phyloP scores from a whole-genome alignment of 163 green algal species.

The Coccomyxa subellipsoidea region DNA sequence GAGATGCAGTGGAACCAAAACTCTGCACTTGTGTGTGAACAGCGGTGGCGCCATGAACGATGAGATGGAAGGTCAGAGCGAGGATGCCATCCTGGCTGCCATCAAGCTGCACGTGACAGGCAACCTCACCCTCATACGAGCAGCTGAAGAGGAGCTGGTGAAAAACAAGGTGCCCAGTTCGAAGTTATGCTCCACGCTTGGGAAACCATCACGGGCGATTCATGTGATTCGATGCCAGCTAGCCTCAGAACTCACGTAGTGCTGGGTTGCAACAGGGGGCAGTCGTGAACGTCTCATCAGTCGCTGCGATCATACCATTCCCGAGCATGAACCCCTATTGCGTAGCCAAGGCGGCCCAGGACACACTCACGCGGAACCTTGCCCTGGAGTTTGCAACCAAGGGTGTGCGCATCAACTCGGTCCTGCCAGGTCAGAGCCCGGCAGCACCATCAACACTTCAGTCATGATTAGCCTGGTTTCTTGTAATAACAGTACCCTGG shows the following conservation, averaged over 20 bases:
- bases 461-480: neutral
- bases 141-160: conserved; percentile 1
- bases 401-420: conserved; percentile 5
- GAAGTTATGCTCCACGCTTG: too few relatives aligned
- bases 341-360: neutral
- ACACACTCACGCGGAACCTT: neutral
- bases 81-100: neutral
- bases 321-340: neutral
- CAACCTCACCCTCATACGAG: neutral
- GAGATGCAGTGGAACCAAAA: neutral
- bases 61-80: neutral
- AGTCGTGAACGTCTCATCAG: neutral
- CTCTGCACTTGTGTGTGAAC: neutral
- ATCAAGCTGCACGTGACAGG: conserved; percentile 6
- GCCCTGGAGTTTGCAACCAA: neutral
- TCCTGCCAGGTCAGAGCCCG: neutral
- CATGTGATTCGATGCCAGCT: too few relatives aligned
- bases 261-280: neutral
- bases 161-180: neutral
- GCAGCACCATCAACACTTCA: neutral
- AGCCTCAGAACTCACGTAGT: neutral
- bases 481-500: neutral
- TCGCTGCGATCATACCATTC: neutral
- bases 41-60: neutral
- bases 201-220: too few relatives aligned